A percentile compares a stretch with the other conserved stretches of the same genome.
phyloP scores from a whole-genome alignment of 345 rosid species.

The Linum tenue region DNA sequence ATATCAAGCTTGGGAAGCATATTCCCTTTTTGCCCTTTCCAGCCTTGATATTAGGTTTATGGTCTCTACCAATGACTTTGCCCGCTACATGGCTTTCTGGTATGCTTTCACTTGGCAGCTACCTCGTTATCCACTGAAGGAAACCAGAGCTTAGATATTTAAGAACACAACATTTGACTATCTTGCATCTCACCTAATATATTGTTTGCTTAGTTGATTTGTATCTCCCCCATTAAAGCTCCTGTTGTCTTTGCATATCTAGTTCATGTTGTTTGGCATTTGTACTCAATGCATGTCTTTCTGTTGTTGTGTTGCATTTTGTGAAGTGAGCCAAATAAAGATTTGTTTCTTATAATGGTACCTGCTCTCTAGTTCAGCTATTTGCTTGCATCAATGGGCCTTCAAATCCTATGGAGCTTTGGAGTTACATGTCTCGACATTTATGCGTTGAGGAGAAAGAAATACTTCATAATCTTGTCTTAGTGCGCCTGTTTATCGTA shows the following conservation, averaged over 20 bases:
- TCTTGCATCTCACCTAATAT: too few species aligned
- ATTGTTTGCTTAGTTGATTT: too few species aligned
- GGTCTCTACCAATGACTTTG: conserved; percentile 49
- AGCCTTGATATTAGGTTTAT: conserved; percentile 34
- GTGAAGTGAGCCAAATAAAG: neutral
- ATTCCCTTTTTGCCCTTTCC: too few species aligned
- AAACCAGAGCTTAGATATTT: too few species aligned
- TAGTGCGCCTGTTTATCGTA: conserved; percentile 80
- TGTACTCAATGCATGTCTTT: too few species aligned
- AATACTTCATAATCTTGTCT: conserved; percentile 73
- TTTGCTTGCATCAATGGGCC: conserved; percentile 91
- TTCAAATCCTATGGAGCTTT: conserved; percentile 87
- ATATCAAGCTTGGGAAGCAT: too few species aligned
- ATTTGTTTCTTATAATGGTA: conserved; percentile 9
- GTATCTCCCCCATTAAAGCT: too few species aligned
- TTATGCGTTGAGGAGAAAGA: conserved; percentile 64
- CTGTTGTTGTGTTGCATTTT: too few species aligned
- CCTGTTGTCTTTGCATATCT: too few species aligned
- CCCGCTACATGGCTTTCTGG: conserved; percentile 78
- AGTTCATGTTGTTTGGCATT: too few species aligned
- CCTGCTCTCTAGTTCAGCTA: conserved; percentile 44
- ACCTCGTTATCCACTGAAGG: too few species aligned
- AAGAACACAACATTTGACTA: too few species aligned
- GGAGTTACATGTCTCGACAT: conserved; percentile 85
- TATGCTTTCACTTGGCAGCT: conserved; percentile 13